Base-by-base conservation (phyloP, 306 rosid genomes). In the Sphenostylis stenocarpa region DNA sequence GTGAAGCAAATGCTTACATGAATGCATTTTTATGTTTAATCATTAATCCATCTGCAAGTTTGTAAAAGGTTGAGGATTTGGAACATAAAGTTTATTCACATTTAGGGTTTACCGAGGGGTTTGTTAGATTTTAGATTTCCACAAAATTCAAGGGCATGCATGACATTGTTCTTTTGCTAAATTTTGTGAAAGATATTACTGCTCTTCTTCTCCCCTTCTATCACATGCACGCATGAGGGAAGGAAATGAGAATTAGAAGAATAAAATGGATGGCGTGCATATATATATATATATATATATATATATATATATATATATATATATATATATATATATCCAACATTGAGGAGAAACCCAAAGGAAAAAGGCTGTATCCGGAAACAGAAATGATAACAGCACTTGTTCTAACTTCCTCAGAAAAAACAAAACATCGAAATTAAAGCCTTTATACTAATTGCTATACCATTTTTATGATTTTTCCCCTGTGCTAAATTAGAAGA, bases 401-500 rank as follows among this genome's bases (percentile, higher is more conserved):
- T 69, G 64, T 73, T 41, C 57, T 57, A 41, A 66, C 61, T 56
- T 65, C 64, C 28, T 43, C 48, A 8, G 1, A 60, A 60, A 60
- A 28, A 58, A 28, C 4, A 75, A 38, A 57, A 71, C 17, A 47
- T 29, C 75, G 77, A 70, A 49, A 64, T 70, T 44, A 41, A 39
- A 67, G 41, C 79, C 62, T 21, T 23, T 58, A 24, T 33, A 57
- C 31, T 38, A 69, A 20, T 33, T 57, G 41, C 44, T 72, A 8
- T 55, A 41, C 57, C 43, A 62, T 9, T 62, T 49, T 48, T 36
- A 52, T 53, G 15, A 5, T 21, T 69, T 73, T 57, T 26, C 36
- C 58, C 70, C 29, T 74, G 33, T 73, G 55, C 83, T 77, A 58
- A 83, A 49, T 82, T 73, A 31, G 67, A 49, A 75, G 28, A 71